Evolutionary conservation across 176 grass and related monocot species (phyloP), one percentile per base, ranked within the genome.

Genomic region (Alloteropsis semialata): DNA sequence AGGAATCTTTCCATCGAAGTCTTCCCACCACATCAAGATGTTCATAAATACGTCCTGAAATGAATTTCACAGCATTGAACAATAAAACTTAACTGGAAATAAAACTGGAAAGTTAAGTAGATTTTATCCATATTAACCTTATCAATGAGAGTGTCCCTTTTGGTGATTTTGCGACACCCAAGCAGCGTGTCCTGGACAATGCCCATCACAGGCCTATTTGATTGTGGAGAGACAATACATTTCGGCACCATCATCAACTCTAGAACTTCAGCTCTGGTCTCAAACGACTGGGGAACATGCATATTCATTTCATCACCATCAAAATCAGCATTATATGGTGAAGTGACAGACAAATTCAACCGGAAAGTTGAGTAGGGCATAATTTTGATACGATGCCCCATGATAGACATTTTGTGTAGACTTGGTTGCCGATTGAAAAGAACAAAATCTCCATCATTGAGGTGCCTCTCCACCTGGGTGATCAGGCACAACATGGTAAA

Each of bases 21-120:
- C 96, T 86, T 98, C 90, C 96, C 96, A 98, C 96, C 96, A 98
- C 96, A 98, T 95, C 68, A 98, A 87, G 41, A 87, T 98, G 85
- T 98, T 98, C 92, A 98, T 95, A 89, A 98, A 98, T 76, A 98
- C 90, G 88, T 98, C 96, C 96, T 98, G 84, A 15, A 49, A 81
- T n/a, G 82, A 77, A 72, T 58, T 58, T 58, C 55, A 58, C n/a
- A 27, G 27, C 10, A 17, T 63, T 75, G n/a, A 72, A 27, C 10
- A 38, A 64, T 27, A 59, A 66, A 79, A 83, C 49, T 41, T 13
- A 53, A 71, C 2, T 74, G 53, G 5, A 61, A 72, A 89, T 41
- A 81, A 41, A 67, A 32, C 1, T 30, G 6, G 68, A 69, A 38
- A 29, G 34, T 51, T 36, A 65, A 65, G 27, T 18, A 27, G 1